These are phyloP conservation scores for Allium sativum DNA, from an alignment of 106 monocot species.

Conservation along the genomic window DNA sequence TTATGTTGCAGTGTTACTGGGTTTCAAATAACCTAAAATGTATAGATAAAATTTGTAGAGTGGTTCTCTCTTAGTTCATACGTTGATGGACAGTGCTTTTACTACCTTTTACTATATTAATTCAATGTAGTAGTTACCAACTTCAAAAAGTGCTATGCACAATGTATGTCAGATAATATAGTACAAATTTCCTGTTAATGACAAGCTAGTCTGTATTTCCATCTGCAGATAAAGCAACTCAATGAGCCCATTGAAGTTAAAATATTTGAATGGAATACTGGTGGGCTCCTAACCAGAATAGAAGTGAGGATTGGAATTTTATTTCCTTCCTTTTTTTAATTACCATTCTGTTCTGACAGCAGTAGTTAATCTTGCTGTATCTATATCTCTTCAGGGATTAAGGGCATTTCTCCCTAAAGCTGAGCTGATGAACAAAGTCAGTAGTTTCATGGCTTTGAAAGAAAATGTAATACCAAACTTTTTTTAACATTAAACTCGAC, in stretches of 20 bases:
- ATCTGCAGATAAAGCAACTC: slow-evolving; percentile 67
- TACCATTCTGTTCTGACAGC: not conserved
- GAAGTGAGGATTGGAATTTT: slow-evolving; percentile 32
- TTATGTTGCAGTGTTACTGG: no score
- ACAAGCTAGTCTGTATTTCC: not conserved
- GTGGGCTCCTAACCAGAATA: slow-evolving; percentile 82
- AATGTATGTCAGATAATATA: no score
- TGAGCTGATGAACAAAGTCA: slow-evolving; percentile 69
- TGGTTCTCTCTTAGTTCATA: no score
- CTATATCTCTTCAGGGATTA: slow-evolving; percentile 43
- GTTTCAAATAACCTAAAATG: no score
- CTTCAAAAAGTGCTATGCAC: no score
- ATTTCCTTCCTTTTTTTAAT: no score
- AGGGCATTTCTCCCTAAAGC: slow-evolving; percentile 94
- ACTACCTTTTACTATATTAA: no score
- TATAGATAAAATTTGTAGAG: no score
- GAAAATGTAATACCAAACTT: slow-evolving; percentile 40
- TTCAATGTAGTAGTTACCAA: no score
- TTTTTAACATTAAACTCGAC: not conserved
- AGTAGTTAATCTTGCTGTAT: not conserved
- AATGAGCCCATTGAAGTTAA: slow-evolving; percentile 75
- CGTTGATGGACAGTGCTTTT: no score
- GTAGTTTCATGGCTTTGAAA: slow-evolving; percentile 77
- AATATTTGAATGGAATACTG: slow-evolving; percentile 93
- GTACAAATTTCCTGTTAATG: no score